phyloP scores from a whole-genome alignment of 2,329 filamentous ascomycete species.

The Karstenula rhodostoma region DNA sequence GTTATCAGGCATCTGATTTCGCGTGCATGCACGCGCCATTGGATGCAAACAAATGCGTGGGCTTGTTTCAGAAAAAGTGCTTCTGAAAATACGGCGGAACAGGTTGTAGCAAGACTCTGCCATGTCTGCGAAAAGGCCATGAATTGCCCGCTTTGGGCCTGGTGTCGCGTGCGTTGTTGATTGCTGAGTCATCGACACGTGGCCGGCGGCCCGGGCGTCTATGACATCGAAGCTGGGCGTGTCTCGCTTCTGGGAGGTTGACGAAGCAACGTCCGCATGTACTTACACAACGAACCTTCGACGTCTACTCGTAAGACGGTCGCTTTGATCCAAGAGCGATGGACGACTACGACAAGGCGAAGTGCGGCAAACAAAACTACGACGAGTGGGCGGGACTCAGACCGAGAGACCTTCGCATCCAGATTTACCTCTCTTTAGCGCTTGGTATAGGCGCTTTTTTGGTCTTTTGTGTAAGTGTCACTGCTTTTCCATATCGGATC shows the following conservation, averaged over 20 bases:
- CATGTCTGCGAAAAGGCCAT: background rate
- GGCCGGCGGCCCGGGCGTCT: background rate
- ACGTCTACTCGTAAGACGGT: conserved; percentile 15
- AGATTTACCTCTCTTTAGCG: conserved; percentile 75
- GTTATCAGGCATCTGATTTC: too few relatives aligned
- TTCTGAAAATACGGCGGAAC: too few relatives aligned
- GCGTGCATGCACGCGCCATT: too few relatives aligned
- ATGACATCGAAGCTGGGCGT: conserved; percentile 11
- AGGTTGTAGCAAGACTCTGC: too few relatives aligned
- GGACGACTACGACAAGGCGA: conserved; percentile 26
- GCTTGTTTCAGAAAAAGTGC: too few relatives aligned
- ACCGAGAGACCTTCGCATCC: conserved; percentile 61
- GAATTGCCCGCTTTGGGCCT: background rate
- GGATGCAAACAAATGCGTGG: too few relatives aligned
- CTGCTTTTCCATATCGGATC: conserved; percentile 8
- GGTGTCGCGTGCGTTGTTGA: background rate
- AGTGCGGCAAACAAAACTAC: conserved; percentile 20
- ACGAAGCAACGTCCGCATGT: conserved; percentile 1
- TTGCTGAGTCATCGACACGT: conserved; percentile 12
- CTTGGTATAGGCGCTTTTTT: conserved; percentile 77
- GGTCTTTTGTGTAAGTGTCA: conserved; percentile 72
- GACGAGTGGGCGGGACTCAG: conserved; percentile 46
- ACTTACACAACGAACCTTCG: conserved; percentile 14
- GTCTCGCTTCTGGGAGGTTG: background rate
- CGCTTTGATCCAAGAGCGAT: conserved; percentile 24